Percentiles rank a stretch among this genome's conserved stretches.
phyloP scores from a whole-genome alignment of 2,329 filamentous ascomycete genomes.

The Phialophora chinensis region DNA sequence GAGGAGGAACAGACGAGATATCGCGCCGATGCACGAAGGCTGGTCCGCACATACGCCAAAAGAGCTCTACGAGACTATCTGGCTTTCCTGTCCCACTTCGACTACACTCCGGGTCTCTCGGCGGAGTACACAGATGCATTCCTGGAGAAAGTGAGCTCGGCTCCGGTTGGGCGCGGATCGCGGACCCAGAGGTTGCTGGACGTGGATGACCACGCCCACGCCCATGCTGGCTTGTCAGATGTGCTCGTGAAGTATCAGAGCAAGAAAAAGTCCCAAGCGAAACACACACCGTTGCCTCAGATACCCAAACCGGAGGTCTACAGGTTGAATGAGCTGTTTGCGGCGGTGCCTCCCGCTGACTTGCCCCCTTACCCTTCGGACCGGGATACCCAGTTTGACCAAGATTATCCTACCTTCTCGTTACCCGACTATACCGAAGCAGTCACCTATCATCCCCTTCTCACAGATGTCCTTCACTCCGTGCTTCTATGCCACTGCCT shows the following conservation, averaged over 20 bases:
- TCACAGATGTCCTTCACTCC: conserved; percentile 78
- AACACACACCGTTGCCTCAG: conserved; percentile 14
- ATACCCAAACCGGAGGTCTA: conserved; percentile 52
- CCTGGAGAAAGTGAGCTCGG: conserved; percentile 63
- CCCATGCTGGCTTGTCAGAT: conserved; percentile 31
- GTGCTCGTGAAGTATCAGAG: conserved; percentile 33
- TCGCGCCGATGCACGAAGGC: conserved; percentile 67
- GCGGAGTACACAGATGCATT: conserved; percentile 60
- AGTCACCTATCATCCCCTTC: conserved; percentile 79
- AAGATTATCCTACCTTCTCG: conserved; percentile 44
- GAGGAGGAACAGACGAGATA: conserved; percentile 45
- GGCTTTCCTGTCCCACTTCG: conserved; percentile 73
- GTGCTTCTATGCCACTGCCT: conserved; percentile 80
- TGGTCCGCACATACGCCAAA: conserved; percentile 76
- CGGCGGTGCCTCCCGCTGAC: conserved; percentile 67
- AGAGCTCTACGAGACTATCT: conserved; percentile 76
- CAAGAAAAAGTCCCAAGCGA: conserved; percentile 14
- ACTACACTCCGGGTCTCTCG: conserved; percentile 76
- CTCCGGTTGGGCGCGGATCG: conserved; percentile 54
- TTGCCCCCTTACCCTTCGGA: conserved; percentile 70
- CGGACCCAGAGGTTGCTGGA: conserved; percentile 35
- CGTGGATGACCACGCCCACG: conserved; percentile 42
- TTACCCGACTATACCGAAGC: conserved; percentile 62
- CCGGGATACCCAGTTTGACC: conserved; percentile 42
- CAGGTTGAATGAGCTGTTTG: conserved; percentile 71